Evolutionary conservation across 352 stramenopile genomes (phyloP).

Genomic region (Plasmopara viticola): DNA sequence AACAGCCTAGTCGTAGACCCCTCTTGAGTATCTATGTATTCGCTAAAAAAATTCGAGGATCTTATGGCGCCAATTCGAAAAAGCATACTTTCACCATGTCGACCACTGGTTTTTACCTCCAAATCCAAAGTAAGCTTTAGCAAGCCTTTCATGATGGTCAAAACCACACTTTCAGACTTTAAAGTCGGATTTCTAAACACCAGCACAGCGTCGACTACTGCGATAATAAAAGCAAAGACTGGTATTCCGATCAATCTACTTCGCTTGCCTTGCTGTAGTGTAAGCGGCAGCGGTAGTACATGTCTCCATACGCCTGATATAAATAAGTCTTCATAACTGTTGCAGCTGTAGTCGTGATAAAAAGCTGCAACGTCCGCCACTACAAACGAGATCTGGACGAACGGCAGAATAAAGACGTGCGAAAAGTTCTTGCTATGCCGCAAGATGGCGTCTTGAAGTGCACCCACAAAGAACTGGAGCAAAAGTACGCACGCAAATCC

Average conservation of each 20-base stretch:
- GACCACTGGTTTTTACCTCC: slow-evolving; percentile 17
- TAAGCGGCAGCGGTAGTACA: slow-evolving; percentile 58
- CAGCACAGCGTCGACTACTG: slow-evolving; percentile 41
- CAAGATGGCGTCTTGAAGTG: slow-evolving; percentile 42
- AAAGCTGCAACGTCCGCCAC: slow-evolving; percentile 31
- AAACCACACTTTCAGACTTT: slow-evolving; percentile 19
- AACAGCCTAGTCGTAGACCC: slow-evolving; percentile 4
- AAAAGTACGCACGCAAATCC: slow-evolving; percentile 62
- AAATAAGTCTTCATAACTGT: slow-evolving; percentile 24
- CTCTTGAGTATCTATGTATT: slow-evolving; percentile 1
- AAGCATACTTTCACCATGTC: slow-evolving; percentile 8
- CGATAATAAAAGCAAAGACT: slow-evolving; percentile 50
- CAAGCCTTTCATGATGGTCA: slow-evolving; percentile 16
- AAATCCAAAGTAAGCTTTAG: slow-evolving; percentile 28
- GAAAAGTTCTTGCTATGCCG: slow-evolving; percentile 54
- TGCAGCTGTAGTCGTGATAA: slow-evolving; percentile 35
- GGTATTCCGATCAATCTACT: slow-evolving; percentile 60
- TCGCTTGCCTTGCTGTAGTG: slow-evolving; percentile 37
- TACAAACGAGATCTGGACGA: slow-evolving; percentile 38
- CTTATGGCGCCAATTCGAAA: slow-evolving; percentile 10
- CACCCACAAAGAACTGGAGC: slow-evolving; percentile 45
- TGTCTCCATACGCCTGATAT: slow-evolving; percentile 42
- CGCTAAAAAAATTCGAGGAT: slow-evolving; percentile 16
- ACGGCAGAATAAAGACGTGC: slow-evolving; percentile 43
- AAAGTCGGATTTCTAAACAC: slow-evolving; percentile 40